Evolutionary conservation across 2,329 filamentous ascomycete genomes (phyloP).

Genomic region (Talaromyces sp.): DNA sequence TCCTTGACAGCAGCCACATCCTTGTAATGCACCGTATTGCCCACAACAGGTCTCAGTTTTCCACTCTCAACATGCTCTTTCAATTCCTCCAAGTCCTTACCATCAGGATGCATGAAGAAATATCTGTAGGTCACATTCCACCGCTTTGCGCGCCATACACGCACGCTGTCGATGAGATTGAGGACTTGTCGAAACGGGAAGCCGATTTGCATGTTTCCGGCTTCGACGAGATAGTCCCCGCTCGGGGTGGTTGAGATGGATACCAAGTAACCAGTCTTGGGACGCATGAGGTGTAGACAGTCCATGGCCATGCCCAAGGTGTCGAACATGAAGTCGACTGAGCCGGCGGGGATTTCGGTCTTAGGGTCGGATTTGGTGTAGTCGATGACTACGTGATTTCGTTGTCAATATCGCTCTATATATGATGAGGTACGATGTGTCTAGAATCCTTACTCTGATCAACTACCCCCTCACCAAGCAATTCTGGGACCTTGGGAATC

Average conservation of each 20-base stretch:
- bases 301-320: conserved; percentile 45
- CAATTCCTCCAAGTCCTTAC: conserved; percentile 44
- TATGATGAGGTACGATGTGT: neutral
- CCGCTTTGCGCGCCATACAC: conserved; percentile 45
- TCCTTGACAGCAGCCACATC: conserved; percentile 46
- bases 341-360: conserved; percentile 41
- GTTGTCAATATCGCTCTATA: neutral
- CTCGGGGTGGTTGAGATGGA: conserved; percentile 37
- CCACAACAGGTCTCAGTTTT: conserved; percentile 46
- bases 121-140: conserved; percentile 47
- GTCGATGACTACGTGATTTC: conserved; percentile 42
- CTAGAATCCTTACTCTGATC: conserved; percentile 37
- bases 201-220: conserved; percentile 30
- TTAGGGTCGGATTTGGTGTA: conserved; percentile 47
- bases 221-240: conserved; percentile 34
- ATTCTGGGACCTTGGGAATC: conserved; percentile 45
- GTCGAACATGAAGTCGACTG: conserved; percentile 53
- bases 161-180: conserved; percentile 38
- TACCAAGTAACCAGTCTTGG: conserved; percentile 35
- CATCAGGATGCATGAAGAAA: conserved; percentile 42
- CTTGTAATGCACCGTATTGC: conserved; percentile 41
- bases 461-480: conserved; percentile 46
- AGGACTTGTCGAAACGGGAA: conserved; percentile 29
- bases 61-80: conserved; percentile 45
- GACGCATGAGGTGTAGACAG: conserved; percentile 45